Base-by-base conservation (phyloP, 495 filamentous ascomycete genomes). In the Jackrogersella minutella region DNA sequence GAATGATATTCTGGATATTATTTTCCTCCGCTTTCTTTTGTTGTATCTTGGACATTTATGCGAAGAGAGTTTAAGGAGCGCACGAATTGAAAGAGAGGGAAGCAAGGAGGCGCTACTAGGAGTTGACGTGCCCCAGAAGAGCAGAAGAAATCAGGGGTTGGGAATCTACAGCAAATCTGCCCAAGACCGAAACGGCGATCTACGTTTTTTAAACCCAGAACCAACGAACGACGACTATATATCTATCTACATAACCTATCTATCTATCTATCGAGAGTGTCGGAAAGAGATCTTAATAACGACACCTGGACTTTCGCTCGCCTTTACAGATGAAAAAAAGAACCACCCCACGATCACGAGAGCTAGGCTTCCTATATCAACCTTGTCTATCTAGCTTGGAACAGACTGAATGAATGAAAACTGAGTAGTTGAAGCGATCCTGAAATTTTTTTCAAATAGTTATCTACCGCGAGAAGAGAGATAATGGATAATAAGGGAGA, bases 391-490 rank as follows among this genome's bases (percentile, higher is more conserved):
- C 50, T 41, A 62, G 43, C 36, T 57, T 67, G 51, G 51, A 55
- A 58, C 24, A 58, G 46, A 68, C 64, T 62, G 53, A 62, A 51
- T 40, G 34, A 58, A 67, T 41, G 39, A 43, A 43, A n/a, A 3
- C 37, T 36, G 13, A 53, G 31, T 39, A 37, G 40, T 26, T n/a
- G 28, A 13, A 36, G 47, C 49, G 49, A 52, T 52, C 31, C 26
- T 36, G 49, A 36, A 52, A 22, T 36, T 30, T n/a, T n/a, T n/a
- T 52, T 37, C 2, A 56, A 41, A 16, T 40, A 24, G 8, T 58
- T 39, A 17, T 17, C 56, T 59, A 26, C 21, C 21, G 33, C 24
- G 19, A 59, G 33, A 21, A 39, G 49, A 52, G 30, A 30, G 41
- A 36, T 28, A 49, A 46, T 41, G 37, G 41, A 58, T 43, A 59